These are phyloP conservation scores for Lipomyces yarrowii DNA, from an alignment of 1,139 yeast genomes.

Conservation along the genomic window DNA sequence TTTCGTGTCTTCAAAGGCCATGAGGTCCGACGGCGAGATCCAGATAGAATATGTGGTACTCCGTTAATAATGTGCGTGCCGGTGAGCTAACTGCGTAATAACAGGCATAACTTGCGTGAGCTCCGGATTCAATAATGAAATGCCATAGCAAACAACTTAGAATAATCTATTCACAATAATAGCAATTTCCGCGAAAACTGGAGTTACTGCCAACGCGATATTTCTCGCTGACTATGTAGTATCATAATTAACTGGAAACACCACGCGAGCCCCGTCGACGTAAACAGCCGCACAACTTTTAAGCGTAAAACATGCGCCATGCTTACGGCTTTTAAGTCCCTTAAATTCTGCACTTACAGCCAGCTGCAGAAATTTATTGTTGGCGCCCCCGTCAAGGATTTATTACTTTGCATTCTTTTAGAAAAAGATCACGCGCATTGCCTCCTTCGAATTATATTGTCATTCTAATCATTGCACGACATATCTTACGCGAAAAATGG, in stretches of 20 bases:
- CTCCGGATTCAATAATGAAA: background rate
- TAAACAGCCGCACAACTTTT: background rate
- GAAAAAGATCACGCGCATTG: background rate
- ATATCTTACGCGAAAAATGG: conserved; percentile 12
- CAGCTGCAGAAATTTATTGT: too few relatives aligned
- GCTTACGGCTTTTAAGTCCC: background rate
- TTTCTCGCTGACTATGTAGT: too few relatives aligned
- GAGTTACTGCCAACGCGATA: too few relatives aligned
- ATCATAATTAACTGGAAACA: background rate
- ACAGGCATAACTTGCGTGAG: background rate
- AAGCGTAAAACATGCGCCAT: background rate
- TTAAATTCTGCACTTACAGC: too few relatives aligned
- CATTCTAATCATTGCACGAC: background rate
- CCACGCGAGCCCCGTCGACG: background rate
- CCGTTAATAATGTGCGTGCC: background rate
- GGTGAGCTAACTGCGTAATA: background rate
- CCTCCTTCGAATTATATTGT: background rate
- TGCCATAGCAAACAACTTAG: background rate
- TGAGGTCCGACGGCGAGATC: background rate
- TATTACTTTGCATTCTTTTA: background rate
- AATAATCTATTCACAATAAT: background rate
- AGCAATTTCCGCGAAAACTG: background rate
- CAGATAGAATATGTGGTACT: background rate
- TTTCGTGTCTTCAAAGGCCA: background rate
- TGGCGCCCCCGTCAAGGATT: too few relatives aligned